Conservation (phyloP, 805 yeast genomes). For the Tetrapisispora phaffii region DNA sequence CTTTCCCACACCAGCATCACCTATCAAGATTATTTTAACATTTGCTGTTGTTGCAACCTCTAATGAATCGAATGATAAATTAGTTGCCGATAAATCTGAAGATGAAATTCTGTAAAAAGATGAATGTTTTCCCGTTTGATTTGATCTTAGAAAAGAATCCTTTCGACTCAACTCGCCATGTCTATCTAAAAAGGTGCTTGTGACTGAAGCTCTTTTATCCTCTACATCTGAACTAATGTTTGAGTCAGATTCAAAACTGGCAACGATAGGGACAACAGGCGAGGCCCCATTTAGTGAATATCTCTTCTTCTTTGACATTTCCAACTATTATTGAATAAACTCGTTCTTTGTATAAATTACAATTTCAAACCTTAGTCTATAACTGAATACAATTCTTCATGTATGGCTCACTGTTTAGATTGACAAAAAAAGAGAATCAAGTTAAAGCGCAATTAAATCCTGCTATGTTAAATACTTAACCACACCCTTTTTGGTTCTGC, state of each 20-base stretch:
- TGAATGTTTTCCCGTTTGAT: neutral
- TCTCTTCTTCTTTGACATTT: conserved; percentile 12
- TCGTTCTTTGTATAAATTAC: too few species aligned
- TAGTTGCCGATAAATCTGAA: conserved; percentile 3
- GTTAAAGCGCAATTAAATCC: too few species aligned
- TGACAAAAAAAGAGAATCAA: too few species aligned
- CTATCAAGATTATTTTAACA: conserved; percentile 34
- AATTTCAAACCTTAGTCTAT: too few species aligned
- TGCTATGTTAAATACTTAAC: too few species aligned
- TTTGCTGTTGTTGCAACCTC: conserved; percentile 9
- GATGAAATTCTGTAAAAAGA: conserved; percentile 6
- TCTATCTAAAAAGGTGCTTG: neutral
- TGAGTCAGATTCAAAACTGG: conserved; percentile 2
- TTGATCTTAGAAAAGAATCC: neutral
- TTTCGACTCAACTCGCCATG: neutral
- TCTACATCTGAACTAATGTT: neutral
- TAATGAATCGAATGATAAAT: conserved; percentile 9
- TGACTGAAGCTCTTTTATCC: neutral
- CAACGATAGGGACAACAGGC: conserved; percentile 12
- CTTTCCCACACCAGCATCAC: conserved; percentile 42
- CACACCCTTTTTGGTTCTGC: too few species aligned
- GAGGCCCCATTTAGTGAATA: conserved; percentile 10
- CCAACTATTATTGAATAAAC: neutral
- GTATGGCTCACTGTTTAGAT: too few species aligned
- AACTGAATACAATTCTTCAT: too few species aligned